Conservation (phyloP, 164 flowering plant genomes). For the Santalum album region DNA sequence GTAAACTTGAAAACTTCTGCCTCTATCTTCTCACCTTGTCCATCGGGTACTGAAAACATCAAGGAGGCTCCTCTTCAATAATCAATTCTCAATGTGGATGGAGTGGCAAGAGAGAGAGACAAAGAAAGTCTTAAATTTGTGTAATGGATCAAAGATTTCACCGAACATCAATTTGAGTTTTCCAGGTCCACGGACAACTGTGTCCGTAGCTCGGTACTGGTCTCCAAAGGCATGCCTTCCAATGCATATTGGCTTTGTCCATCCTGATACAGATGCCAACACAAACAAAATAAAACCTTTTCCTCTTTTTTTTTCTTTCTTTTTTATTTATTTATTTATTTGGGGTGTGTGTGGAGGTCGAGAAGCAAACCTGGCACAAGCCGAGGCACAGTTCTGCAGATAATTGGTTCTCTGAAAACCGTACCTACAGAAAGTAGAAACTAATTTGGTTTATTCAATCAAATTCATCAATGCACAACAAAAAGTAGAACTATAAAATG, state of each 20-base stretch:
- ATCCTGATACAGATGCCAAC: constrained; percentile 35
- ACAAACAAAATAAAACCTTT: constrained; percentile 1
- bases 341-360: no score
- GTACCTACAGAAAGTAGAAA: constrained; percentile 51
- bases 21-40: constrained; percentile 51
- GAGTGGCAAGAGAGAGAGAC: background rate
- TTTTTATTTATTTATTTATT: no score
- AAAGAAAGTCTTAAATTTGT: background rate
- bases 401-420: constrained; percentile 94
- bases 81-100: background rate
- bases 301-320: background rate
- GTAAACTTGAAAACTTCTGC: constrained; percentile 76
- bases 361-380: constrained; percentile 70
- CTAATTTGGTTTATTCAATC: background rate
- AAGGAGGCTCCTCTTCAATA: no score
- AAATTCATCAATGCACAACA: background rate
- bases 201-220: constrained; percentile 89
- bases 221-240: constrained; percentile 99
- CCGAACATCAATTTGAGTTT: constrained; percentile 89
- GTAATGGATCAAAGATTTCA: constrained; percentile 12
- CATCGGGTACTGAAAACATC: constrained; percentile 62
- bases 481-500: no score
- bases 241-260: constrained; percentile 97
- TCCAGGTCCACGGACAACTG: constrained; percentile 83
- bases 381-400: constrained; percentile 83